Conservation (phyloP, 1,284 basidiomycete genomes). For the Takashimella tepidaria region DNA sequence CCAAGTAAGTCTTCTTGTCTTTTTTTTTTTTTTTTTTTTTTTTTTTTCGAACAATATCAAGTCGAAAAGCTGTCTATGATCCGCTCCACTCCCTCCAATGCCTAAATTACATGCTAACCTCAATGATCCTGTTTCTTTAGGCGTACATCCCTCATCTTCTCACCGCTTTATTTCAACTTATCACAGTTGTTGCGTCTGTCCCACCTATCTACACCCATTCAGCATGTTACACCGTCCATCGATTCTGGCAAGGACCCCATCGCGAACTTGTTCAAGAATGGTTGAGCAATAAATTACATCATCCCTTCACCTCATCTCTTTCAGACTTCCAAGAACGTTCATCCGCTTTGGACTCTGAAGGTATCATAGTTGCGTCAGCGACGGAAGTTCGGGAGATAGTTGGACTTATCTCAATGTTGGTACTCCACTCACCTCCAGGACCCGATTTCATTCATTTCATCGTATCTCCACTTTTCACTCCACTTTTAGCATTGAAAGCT, state of each 20-base stretch:
- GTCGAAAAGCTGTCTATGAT: background rate
- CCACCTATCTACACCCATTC: constrained; percentile 28
- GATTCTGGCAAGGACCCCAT: constrained; percentile 18
- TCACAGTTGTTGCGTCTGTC: constrained; percentile 15
- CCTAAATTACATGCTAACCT: no score
- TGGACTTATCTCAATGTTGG: constrained; percentile 3
- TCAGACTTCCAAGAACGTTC: constrained; percentile 52
- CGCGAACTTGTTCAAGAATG: constrained; percentile 34
- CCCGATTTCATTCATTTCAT: constrained; percentile 60
- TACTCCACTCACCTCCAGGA: constrained; percentile 66
- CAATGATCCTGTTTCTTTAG: no score
- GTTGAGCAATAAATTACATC: constrained; percentile 49
- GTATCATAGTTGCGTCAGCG: no score
- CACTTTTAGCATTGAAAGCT: constrained; percentile 61
- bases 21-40: background rate
- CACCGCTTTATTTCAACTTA: constrained; percentile 21
- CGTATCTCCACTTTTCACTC: constrained; percentile 62
- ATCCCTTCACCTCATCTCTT: background rate
- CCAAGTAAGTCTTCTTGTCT: constrained; percentile 14
- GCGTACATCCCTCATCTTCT: constrained; percentile 28
- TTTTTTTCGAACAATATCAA: background rate
- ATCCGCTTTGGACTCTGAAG: background rate
- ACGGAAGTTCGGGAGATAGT: background rate
- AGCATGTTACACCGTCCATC: constrained; percentile 28
- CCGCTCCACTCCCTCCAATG: no score